Evolutionary conservation across 768 basidiomycete genomes (phyloP), one percentile per base, ranked within the genome.

Genomic region (Lepiota subincarnata): DNA sequence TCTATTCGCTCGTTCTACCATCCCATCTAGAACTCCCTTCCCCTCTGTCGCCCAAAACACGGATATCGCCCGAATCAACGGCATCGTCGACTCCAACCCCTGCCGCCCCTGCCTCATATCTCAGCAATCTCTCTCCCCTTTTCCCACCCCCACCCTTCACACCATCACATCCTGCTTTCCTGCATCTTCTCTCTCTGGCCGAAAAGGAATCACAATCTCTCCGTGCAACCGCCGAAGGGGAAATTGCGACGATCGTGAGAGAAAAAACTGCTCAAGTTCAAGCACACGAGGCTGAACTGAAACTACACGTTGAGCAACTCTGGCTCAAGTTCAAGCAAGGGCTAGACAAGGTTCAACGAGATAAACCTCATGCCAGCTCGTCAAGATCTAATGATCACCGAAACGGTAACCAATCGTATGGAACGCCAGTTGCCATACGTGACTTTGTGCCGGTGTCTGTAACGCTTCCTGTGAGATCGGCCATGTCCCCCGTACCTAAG

Each of bases 111-210:
- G 56, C 53, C 60, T 54, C 53, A 19, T 76, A 77, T 64, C 70
- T 91, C 40, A 76, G 81, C 36, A 67, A 74, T 53, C 59, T 87
- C 57, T 76, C 77, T 36, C 76, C 84, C 4, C 68, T 91, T 36
- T 86, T 89, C 64, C 81, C 83, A 22, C 88, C 88, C 14, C 81
- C 85, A 18, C 89, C 89, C 14, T 91, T 87, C 67, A 80, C 85
- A 0, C 84, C 89, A 6, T 81, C 84, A 14, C 86, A 92, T 59
- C 81, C 82, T 6, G 79, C 83, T 38, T 92, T 91, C 62, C 57
- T 72, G 39, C 82, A 87, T 64, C 73, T 92, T 28, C 75, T 84
- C 13, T 71, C 76, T 19, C 62, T 83, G 45, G 89, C 89, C 12
- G 64, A 70, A 20, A 66, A 74, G 31, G 70, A 78, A 59, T 87